Evolutionary conservation across 495 filamentous ascomycete species (phyloP), one percentile per base, ranked within the genome.

Genomic region (Margaritispora aquatica): DNA sequence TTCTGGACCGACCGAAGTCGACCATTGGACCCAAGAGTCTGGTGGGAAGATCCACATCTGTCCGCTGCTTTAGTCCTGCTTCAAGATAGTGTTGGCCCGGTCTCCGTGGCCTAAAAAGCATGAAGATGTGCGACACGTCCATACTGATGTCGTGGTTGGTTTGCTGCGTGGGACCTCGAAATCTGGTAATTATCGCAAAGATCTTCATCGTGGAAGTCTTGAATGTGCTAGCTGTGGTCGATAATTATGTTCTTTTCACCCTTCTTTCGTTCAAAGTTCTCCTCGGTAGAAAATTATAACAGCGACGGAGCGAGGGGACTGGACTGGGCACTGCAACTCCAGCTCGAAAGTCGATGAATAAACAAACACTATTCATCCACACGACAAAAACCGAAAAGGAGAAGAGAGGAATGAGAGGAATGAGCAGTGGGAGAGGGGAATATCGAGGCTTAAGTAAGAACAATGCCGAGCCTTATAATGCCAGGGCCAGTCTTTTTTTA

Each of bases 401-500:
- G 24, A 54, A 38, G 26, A 2, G 38, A 17, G 26, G n/a, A 51
- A 26, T 29, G 46, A 57, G 19, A 13, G 36, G 41, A 48, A 26
- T 26, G 4, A 26, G 54, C 8, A 54, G 47, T 26, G 51, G 23
- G 51, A 53, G 22, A 31, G 52, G 54, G 54, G 50, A 31, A 22
- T 51, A 51, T 51, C 51, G 47, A 34, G 41, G 36, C 46, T 57
- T 55, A 59, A 48, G 51, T 51, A 60, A 51, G 57, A 54, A 22
- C 47, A 64, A 64, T 63, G 61, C 61, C 61, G 61, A 51, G 61
- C 55, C 54, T 17, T 55, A 31, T 58, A 27, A 58, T 63, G 61
- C 50, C 55, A 59, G 61, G 56, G 55, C 60, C 61, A 63, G 44
- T 63, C 61, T 54, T 49, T 53, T 61, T 63, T 63, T 55, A 63